Percentiles rank a stretch among this genome's conserved stretches.
These are phyloP conservation scores for Lophiotrema nucula DNA, from an alignment of 495 filamentous ascomycete genomes.

Conservation along the genomic window DNA sequence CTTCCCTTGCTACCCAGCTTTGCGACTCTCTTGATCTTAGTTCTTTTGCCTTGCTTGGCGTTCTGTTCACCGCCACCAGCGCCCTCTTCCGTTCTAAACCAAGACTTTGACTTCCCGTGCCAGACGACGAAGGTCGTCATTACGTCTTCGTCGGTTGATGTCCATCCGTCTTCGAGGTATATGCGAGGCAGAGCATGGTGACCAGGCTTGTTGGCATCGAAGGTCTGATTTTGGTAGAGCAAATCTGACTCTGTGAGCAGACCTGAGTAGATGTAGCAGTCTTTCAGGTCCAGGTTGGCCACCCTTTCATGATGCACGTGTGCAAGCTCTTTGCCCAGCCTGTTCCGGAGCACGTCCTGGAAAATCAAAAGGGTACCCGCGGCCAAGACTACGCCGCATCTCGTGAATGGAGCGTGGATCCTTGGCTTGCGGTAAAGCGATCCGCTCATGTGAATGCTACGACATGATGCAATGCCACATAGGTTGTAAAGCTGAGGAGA, in stretches of 20 bases:
- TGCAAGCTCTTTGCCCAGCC: conserved; percentile 56
- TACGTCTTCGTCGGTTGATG: conserved; percentile 66
- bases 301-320: conserved; percentile 65
- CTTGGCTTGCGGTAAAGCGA: conserved; percentile 66
- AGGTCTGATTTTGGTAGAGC: conserved; percentile 67
- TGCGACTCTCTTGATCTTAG: conserved; percentile 41
- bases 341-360: conserved; percentile 57
- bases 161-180: conserved; percentile 65
- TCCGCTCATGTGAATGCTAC: conserved; percentile 62
- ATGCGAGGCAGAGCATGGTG: conserved; percentile 62
- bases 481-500: conserved; percentile 68
- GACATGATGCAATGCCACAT: conserved; percentile 64
- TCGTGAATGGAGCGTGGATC: conserved; percentile 61
- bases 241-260: conserved; percentile 65
- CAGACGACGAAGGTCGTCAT: conserved; percentile 73
- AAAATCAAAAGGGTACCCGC: conserved; percentile 66
- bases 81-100: conserved; percentile 56
- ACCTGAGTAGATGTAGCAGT: conserved; percentile 74
- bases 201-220: conserved; percentile 66
- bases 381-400: conserved; percentile 62
- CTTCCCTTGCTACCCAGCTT: conserved; percentile 61
- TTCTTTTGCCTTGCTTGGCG: conserved; percentile 38
- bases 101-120: conserved; percentile 60
- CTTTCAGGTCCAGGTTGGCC: conserved; percentile 57
- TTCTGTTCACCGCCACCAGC: conserved; percentile 33